Evolutionary conservation across 176 grass and related monocot species (phyloP).

Genomic region (Raddia guianensis): DNA sequence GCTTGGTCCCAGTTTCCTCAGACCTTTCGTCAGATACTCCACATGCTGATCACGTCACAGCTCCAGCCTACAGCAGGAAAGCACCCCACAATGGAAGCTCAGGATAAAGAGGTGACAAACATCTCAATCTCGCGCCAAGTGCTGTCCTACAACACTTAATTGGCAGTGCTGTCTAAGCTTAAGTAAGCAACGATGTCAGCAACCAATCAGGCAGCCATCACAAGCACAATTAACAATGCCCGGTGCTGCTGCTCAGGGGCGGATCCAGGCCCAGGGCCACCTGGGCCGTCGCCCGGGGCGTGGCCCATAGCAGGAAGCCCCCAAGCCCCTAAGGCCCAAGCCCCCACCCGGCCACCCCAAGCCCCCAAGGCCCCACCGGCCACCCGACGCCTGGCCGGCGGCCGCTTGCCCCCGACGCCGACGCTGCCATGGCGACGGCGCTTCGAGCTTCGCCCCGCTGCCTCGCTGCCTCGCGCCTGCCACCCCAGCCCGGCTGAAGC

Average conservation of each 20-base stretch:
- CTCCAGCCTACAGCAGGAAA: conserved; percentile 65
- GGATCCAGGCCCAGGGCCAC: too few species aligned
- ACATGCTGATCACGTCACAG: conserved; percentile 75
- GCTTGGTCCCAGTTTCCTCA: conserved; percentile 59
- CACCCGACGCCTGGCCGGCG: too few species aligned
- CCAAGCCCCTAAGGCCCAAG: too few species aligned
- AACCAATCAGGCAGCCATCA: conserved; percentile 2
- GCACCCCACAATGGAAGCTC: not conserved
- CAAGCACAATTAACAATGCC: not conserved
- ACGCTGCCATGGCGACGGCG: too few species aligned
- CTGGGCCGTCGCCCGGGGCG: too few species aligned
- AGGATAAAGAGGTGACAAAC: not conserved
- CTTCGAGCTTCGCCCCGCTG: too few species aligned
- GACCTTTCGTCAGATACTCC: conserved; percentile 65
- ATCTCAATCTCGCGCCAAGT: conserved; percentile 3
- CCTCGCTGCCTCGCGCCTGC: too few species aligned
- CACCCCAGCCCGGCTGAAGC: too few species aligned
- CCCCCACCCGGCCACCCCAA: too few species aligned
- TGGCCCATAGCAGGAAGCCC: too few species aligned
- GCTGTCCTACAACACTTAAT: not conserved
- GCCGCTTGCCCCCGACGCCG: too few species aligned
- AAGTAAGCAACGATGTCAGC: not conserved
- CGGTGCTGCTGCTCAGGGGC: not conserved
- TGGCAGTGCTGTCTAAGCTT: conserved; percentile 6
- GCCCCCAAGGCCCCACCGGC: too few species aligned